These are phyloP conservation scores for Lanmaoa rubissima DNA, from an alignment of 768 basidiomycete genomes.

Conservation along the genomic window DNA sequence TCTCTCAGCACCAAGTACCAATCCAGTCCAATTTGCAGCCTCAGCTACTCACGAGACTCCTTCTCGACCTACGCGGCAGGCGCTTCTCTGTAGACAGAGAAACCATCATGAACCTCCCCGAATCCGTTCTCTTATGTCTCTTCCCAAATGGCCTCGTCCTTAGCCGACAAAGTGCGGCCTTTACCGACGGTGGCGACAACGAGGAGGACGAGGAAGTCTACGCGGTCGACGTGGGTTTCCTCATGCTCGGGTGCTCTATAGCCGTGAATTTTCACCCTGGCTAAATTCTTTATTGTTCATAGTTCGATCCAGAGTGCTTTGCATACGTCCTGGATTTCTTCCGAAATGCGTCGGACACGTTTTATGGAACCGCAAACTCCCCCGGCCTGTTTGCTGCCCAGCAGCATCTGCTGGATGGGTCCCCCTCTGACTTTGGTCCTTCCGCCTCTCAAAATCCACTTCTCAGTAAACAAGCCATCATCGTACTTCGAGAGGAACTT, in stretches of 20 bases:
- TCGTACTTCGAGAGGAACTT: constrained; percentile 95
- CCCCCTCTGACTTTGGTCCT: constrained; percentile 56
- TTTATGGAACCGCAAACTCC: constrained; percentile 79
- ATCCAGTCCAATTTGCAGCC: constrained; percentile 75
- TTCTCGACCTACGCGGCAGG: constrained; percentile 87
- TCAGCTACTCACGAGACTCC: constrained; percentile 82
- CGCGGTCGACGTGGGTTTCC: constrained; percentile 83
- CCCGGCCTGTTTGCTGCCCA: constrained; percentile 79
- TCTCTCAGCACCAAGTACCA: constrained; percentile 51
- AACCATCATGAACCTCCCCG: constrained; percentile 97
- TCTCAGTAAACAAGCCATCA: constrained; percentile 94
- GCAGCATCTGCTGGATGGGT: constrained; percentile 71
- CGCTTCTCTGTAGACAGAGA: constrained; percentile 96
- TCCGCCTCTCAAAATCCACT: constrained; percentile 84
- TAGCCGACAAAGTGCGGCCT: constrained; percentile 76
- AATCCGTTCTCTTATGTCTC: constrained; percentile 92
- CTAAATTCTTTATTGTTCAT: constrained; percentile 5
- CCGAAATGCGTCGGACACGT: constrained; percentile 78
- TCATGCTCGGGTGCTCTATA: constrained; percentile 5
- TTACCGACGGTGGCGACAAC: constrained; percentile 71
- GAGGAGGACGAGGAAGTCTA: constrained; percentile 91
- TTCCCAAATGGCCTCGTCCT: constrained; percentile 97
- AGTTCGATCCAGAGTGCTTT: constrained; percentile 99
- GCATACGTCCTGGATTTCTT: constrained; percentile 93
- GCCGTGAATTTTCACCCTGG: background rate